Evolutionary conservation across 352 stramenopile genomes (phyloP).

Genomic region (Phytophthora megakarya): DNA sequence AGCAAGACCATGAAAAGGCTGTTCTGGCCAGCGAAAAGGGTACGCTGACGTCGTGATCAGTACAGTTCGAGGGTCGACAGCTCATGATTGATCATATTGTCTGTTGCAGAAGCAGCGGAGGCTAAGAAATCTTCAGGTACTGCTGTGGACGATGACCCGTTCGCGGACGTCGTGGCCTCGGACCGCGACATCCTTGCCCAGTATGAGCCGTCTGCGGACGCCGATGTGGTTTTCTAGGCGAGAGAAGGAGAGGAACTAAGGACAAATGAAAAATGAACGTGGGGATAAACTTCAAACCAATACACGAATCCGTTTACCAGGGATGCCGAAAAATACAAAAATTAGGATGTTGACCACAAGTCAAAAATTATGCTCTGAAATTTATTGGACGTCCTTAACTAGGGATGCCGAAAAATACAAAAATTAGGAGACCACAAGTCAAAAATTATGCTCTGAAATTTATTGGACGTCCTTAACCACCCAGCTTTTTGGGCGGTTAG

Average conservation of each 20-base stretch:
- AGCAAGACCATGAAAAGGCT: constrained; percentile 89
- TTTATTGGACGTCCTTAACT: no score
- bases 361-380: no score
- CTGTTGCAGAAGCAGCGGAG: constrained; percentile 17
- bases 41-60: constrained; percentile 10
- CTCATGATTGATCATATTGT: constrained; percentile 5
- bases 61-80: neutral
- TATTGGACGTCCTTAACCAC: no score
- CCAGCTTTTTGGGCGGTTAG: no score
- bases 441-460: no score
- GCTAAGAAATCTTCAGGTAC: constrained; percentile 13
- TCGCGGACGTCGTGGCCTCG: constrained; percentile 69
- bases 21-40: constrained; percentile 63
- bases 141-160: constrained; percentile 59
- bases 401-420: no score
- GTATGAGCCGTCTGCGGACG: constrained; percentile 73
- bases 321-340: no score
- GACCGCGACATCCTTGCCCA: constrained; percentile 83
- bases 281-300: no score
- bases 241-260: neutral
- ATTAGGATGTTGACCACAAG: no score
- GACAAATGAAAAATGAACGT: no score
- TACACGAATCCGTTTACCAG: no score
- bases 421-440: no score
- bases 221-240: constrained; percentile 82